Percentiles rank a stretch among this genome's conserved stretches.
Conservation (phyloP, 2,329 filamentous ascomycete species). For the Talaromyces sp. region DNA sequence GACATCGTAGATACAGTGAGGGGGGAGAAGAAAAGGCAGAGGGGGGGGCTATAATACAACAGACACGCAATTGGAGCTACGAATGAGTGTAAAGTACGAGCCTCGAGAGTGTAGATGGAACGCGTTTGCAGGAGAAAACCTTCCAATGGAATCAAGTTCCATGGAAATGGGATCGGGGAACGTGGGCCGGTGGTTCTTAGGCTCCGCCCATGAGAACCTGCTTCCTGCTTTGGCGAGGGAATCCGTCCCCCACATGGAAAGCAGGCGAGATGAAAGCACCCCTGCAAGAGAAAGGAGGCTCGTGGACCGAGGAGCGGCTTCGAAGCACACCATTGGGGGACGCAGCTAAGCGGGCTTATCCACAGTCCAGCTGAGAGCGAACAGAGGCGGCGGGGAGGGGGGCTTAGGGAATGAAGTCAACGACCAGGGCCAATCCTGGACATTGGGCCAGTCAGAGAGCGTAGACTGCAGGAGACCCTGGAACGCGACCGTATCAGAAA, state of each 20-base stretch:
- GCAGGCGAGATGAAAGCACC: constrained; percentile 19
- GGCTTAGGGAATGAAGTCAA: constrained; percentile 24
- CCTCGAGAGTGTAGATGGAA: no score
- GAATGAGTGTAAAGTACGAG: background rate
- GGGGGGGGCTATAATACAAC: no score
- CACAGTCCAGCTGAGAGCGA: constrained; percentile 4
- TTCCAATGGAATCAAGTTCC: constrained; percentile 15
- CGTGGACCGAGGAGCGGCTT: constrained; percentile 1
- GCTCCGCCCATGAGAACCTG: constrained; percentile 19
- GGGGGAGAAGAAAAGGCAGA: background rate
- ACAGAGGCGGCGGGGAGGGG: constrained; percentile 1
- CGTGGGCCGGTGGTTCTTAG: constrained; percentile 13
- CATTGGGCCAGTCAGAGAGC: constrained; percentile 31
- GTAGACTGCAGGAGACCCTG: constrained; percentile 24
- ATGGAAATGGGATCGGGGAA: constrained; percentile 15
- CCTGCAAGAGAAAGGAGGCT: constrained; percentile 25
- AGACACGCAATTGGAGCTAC: background rate
- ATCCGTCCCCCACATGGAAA: constrained; percentile 23
- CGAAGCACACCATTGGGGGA: constrained; percentile 1
- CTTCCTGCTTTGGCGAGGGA: constrained; percentile 19
- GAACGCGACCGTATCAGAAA: constrained; percentile 33
- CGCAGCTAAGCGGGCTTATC: constrained; percentile 15
- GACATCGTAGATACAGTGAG: constrained; percentile 1
- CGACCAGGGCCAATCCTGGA: constrained; percentile 28
- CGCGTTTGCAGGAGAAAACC: background rate